phyloP scores from a whole-genome alignment of 305 asterid species.

The Fraxinus greggii region DNA sequence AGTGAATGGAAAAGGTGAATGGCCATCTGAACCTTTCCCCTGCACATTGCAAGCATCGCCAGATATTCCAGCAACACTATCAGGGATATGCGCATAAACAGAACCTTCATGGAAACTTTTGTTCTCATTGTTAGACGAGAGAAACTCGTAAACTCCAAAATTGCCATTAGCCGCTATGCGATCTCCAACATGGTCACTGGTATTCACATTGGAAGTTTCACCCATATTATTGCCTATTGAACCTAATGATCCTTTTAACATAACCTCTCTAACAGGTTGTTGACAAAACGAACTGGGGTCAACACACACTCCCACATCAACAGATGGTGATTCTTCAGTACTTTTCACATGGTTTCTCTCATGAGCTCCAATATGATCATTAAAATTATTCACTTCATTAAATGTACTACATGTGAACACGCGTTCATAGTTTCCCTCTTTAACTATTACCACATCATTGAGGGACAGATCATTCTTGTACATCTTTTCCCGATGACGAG shows the following conservation, averaged over 20 bases:
- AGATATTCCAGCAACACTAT: conserved; percentile 30
- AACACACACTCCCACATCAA: conserved; percentile 19
- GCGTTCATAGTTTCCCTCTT: conserved; percentile 65
- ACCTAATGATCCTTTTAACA: conserved; percentile 28
- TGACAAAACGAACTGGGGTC: conserved; percentile 25
- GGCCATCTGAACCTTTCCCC: conserved; percentile 22
- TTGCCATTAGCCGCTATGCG: conserved; percentile 18
- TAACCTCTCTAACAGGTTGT: conserved; percentile 31
- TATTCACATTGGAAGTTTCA: conserved; percentile 25
- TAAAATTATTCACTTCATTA: conserved; percentile 56
- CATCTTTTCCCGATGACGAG: conserved; percentile 52
- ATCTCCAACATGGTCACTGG: conserved; percentile 34
- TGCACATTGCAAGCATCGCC: conserved; percentile 23
- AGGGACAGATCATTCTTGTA: conserved; percentile 42
- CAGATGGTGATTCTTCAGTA: conserved; percentile 39
- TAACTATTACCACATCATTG: conserved; percentile 69
- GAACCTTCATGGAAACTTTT: background rate
- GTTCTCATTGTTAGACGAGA: background rate
- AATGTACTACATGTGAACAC: conserved; percentile 75
- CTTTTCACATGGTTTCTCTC: conserved; percentile 52
- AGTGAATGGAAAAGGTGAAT: conserved; percentile 29
- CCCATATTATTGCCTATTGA: conserved; percentile 21
- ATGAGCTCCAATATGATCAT: conserved; percentile 74
- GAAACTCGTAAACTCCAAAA: background rate
- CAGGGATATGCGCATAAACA: background rate